Conservation (phyloP, 176 grass and related monocot genomes). For the sorghum (Sorghum bicolor) region Sorghum_bicolor_NCBIv3 NC_012870.2:1221001-1221500, state of each 20-base stretch:
- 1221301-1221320: slow-evolving; percentile 15
- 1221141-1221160: neutral
- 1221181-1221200: neutral
- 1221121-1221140: too few species aligned
- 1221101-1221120: neutral
- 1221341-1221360: slow-evolving; percentile 20
- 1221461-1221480: slow-evolving; percentile 61
- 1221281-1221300: neutral
- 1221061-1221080: too few species aligned
- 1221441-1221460: slow-evolving; percentile 45
- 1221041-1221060: too few species aligned
- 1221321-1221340: slow-evolving; percentile 17
- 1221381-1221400: neutral
- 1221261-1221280: neutral
- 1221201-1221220: neutral
- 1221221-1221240: neutral
- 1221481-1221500: slow-evolving; percentile 36
- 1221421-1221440: slow-evolving; percentile 61
- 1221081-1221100: too few species aligned
- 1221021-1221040: neutral
- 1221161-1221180: neutral
- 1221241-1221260: slow-evolving; percentile 10
- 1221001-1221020: neutral
- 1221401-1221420: slow-evolving; percentile 54
- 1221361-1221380: slow-evolving; percentile 13